phyloP scores from a whole-genome alignment of 306 rosid genomes.

The Geum urbanum region DNA sequence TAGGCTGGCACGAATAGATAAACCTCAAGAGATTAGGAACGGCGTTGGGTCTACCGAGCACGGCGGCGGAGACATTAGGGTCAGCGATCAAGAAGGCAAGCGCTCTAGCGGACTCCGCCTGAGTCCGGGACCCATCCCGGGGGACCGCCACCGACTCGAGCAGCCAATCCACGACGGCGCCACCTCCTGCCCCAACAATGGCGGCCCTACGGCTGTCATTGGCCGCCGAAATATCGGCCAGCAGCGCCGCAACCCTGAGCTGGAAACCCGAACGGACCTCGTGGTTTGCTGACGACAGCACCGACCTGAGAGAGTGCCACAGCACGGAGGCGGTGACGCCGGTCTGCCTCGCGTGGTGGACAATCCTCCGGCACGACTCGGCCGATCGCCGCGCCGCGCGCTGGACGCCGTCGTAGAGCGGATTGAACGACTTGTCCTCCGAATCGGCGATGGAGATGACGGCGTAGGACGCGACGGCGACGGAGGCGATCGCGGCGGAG shows the following conservation, averaged over 20 bases:
- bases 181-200: slow-evolving; percentile 82
- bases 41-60: slow-evolving; percentile 78
- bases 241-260: slow-evolving; percentile 84
- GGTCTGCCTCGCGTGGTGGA: slow-evolving; percentile 65
- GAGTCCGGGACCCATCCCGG: slow-evolving; percentile 61
- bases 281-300: slow-evolving; percentile 81
- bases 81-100: slow-evolving; percentile 85
- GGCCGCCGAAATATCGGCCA: slow-evolving; percentile 82
- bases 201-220: slow-evolving; percentile 77
- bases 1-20: slow-evolving; percentile 90
- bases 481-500: slow-evolving; percentile 47
- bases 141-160: slow-evolving; percentile 80
- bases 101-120: slow-evolving; percentile 94
- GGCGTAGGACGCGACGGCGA: slow-evolving; percentile 45
- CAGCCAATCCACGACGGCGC: slow-evolving; percentile 93
- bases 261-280: slow-evolving; percentile 92
- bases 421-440: slow-evolving; percentile 29
- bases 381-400: slow-evolving; percentile 38
- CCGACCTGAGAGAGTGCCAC: slow-evolving; percentile 81
- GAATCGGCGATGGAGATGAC: slow-evolving; percentile 17
- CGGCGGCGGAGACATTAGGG: slow-evolving; percentile 68
- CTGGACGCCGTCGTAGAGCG: slow-evolving; percentile 42
- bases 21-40: slow-evolving; percentile 82
- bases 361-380: slow-evolving; percentile 45
- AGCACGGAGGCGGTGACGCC: slow-evolving; percentile 76